Conservation (phyloP, 1,139 yeast genomes). For the Candida glucosophila region DNA sequence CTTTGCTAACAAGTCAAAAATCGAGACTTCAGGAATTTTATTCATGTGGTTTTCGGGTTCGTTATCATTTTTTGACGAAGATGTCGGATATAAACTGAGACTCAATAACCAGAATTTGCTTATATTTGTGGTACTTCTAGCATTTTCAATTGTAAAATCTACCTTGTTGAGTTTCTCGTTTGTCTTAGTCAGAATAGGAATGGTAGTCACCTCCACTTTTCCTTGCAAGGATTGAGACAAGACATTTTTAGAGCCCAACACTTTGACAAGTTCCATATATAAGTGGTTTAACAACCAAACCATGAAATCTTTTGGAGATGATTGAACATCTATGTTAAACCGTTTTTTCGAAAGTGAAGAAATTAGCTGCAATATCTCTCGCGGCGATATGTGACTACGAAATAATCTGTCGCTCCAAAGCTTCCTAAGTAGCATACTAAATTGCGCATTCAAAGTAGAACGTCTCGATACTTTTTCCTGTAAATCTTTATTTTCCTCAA, state of each 20-base stretch:
- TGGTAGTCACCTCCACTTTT: constrained; percentile 25
- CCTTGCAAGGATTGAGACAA: constrained; percentile 42
- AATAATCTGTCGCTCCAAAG: constrained; percentile 58
- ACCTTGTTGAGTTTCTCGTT: constrained; percentile 13
- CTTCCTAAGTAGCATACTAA: constrained; percentile 44
- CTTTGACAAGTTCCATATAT: constrained; percentile 24
- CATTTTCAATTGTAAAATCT: constrained; percentile 14
- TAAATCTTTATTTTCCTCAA: constrained; percentile 4
- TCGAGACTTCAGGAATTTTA: constrained; percentile 46
- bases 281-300: constrained; percentile 52
- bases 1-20: constrained; percentile 38
- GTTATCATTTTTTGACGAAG: constrained; percentile 18
- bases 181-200: constrained; percentile 10
- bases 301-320: constrained; percentile 49
- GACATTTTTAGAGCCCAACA: constrained; percentile 8
- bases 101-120: constrained; percentile 54
- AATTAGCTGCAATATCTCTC: constrained; percentile 48
- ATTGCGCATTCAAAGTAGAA: constrained; percentile 21
- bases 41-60: no score
- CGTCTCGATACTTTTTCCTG: constrained; percentile 8
- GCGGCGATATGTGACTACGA: constrained; percentile 58
- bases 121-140: constrained; percentile 7
- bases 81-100: constrained; percentile 47
- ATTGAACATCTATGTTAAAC: constrained; percentile 26
- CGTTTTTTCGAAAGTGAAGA: constrained; percentile 31